Conservation (phyloP, 495 filamentous ascomycete species). For the Arthonia radiata region DNA sequence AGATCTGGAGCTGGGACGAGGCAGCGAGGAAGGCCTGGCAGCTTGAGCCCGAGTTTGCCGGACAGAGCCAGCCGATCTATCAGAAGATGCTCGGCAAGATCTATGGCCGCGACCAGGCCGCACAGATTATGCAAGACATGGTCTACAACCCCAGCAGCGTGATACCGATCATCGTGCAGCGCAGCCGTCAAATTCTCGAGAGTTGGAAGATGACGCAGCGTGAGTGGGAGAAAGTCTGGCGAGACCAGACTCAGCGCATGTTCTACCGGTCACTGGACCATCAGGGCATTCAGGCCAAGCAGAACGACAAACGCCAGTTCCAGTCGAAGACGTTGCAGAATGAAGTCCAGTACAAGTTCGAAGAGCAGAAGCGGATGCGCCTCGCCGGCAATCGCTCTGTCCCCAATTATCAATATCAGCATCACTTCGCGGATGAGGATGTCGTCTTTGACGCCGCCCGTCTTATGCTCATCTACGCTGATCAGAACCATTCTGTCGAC, state of each 20-base stretch:
- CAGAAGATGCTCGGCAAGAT: conserved; percentile 94
- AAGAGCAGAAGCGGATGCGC: conserved; percentile 49
- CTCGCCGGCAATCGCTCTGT: conserved; percentile 30
- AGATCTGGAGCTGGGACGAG: conserved; percentile 48
- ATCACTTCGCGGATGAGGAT: conserved; percentile 45
- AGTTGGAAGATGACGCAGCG: conserved; percentile 67
- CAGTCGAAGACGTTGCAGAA: conserved; percentile 64
- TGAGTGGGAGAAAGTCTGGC: conserved; percentile 99
- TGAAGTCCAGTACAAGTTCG: conserved; percentile 65
- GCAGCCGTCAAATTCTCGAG: conserved; percentile 80
- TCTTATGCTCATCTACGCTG: conserved; percentile 51
- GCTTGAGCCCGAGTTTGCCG: conserved; percentile 62
- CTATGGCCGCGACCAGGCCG: conserved; percentile 67
- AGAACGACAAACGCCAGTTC: conserved; percentile 69
- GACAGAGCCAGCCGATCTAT: conserved; percentile 87
- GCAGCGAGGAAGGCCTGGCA: conserved; percentile 47
- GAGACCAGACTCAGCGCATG: conserved; percentile 68
- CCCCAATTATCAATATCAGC: conserved; percentile 46
- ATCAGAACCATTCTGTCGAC: conserved; percentile 43
- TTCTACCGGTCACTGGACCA: conserved; percentile 94
- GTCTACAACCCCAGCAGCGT: conserved; percentile 59
- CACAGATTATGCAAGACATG: conserved; percentile 58
- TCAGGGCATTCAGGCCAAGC: conserved; percentile 66
- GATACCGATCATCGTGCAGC: conserved; percentile 60
- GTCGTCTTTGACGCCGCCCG: conserved; percentile 63